Evolutionary conservation across 108 stramenopile species (phyloP).

Genomic region (Aurantiochytrium sp.): DNA sequence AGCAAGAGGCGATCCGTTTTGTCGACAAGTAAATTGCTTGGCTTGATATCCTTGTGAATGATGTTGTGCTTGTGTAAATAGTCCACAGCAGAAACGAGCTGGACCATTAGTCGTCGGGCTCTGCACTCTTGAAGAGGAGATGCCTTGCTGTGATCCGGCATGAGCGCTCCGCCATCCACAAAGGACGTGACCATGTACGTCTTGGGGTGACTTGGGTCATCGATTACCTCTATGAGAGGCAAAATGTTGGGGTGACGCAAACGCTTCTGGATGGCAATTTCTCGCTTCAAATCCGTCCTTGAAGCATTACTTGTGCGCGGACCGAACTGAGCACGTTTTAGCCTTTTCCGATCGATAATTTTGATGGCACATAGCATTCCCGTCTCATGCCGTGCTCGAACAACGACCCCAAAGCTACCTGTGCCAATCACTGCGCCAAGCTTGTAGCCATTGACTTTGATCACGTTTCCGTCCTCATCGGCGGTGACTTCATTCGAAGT

Average conservation of each 20-base stretch:
- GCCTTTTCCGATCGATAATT: neutral
- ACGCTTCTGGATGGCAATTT: slow-evolving; percentile 29
- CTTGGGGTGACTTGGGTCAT: slow-evolving; percentile 16
- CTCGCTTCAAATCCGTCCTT: neutral
- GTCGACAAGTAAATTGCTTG: slow-evolving; percentile 24
- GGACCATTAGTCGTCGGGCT: slow-evolving; percentile 4
- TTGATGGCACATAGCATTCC: neutral
- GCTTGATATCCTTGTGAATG: slow-evolving; percentile 35
- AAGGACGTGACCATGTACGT: slow-evolving; percentile 24
- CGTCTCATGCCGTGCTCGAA: neutral
- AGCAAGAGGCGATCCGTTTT: slow-evolving; percentile 1
- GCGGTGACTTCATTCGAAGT: neutral
- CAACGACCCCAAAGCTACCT: neutral
- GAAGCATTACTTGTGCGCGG: neutral
- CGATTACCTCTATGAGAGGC: slow-evolving; percentile 29
- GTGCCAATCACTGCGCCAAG: neutral
- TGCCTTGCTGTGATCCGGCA: neutral
- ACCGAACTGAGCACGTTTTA: neutral
- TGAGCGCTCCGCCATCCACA: slow-evolving; percentile 27
- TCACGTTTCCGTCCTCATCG: neutral
- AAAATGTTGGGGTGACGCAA: slow-evolving; percentile 28
- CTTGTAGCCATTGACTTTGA: neutral
- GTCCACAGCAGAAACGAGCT: slow-evolving; percentile 23
- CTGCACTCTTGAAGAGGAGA: neutral
- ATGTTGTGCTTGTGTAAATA: slow-evolving; percentile 28